A percentile compares a stretch with the other conserved stretches of the same genome.
phyloP scores from a whole-genome alignment of 805 yeast genomes.

The Ogataea siamensis region DNA sequence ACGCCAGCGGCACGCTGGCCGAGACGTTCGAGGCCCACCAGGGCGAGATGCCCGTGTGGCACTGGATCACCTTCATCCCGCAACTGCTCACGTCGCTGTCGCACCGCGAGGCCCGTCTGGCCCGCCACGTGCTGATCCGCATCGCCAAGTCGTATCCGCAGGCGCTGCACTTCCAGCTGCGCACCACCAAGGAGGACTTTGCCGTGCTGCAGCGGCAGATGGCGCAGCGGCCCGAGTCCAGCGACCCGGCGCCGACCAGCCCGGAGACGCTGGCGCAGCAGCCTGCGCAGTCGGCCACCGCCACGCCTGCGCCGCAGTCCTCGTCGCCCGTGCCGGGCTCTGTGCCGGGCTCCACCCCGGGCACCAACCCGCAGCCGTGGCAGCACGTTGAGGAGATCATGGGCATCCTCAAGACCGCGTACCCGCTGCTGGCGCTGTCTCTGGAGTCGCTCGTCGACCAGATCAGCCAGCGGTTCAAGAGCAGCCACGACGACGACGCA shows the following conservation, averaged over 20 bases:
- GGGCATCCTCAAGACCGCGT: slow-evolving; percentile 94
- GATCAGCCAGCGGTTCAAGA: slow-evolving; percentile 88
- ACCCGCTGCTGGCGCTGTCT: slow-evolving; percentile 88
- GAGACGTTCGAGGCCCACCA: slow-evolving; percentile 88
- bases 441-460: slow-evolving; percentile 95
- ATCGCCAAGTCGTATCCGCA: slow-evolving; percentile 98
- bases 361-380: slow-evolving; percentile 69
- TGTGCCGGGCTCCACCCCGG: slow-evolving; percentile 1
- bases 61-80: slow-evolving; percentile 97
- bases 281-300: slow-evolving; percentile 1
- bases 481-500: slow-evolving; percentile 93
- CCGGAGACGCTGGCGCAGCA: slow-evolving; percentile 6
- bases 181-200: slow-evolving; percentile 94
- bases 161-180: slow-evolving; percentile 90
- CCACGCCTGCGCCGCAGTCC: slow-evolving; percentile 6
- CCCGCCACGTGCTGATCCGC: slow-evolving; percentile 80
- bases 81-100: slow-evolving; percentile 87
- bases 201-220: slow-evolving; percentile 78
- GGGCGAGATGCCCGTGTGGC: slow-evolving; percentile 99
- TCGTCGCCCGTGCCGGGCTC: slow-evolving; percentile 6
- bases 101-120: slow-evolving; percentile 86
- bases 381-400: slow-evolving; percentile 88
- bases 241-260: slow-evolving; percentile 5
- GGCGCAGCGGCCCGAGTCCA: slow-evolving; percentile 20
- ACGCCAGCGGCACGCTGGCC: slow-evolving; percentile 72